These are phyloP conservation scores for Radiomyces spectabilis DNA, from an alignment of 192 early-diverging fungal species.

Conservation along the genomic window DNA sequence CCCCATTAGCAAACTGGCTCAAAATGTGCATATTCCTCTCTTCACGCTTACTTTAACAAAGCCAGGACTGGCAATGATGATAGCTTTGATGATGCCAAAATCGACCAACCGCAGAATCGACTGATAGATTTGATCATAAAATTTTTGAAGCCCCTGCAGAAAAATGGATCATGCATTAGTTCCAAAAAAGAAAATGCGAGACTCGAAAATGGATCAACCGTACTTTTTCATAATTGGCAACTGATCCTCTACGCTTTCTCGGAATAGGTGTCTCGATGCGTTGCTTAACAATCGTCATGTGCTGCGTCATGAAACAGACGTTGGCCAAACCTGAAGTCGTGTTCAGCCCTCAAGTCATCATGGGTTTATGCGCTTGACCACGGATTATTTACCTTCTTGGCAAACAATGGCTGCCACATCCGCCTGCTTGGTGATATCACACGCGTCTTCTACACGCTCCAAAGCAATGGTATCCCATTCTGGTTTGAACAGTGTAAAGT, in stretches of 20 bases:
- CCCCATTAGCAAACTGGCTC: no score
- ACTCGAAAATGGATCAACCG: background rate
- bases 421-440: conserved; percentile 82
- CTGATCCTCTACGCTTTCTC: conserved; percentile 87
- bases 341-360: background rate
- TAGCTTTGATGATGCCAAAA: conserved; percentile 91
- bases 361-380: no score
- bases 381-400: conserved; percentile 47
- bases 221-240: conserved; percentile 85
- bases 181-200: background rate
- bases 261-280: conserved; percentile 87
- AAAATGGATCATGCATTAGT: background rate
- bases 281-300: conserved; percentile 94
- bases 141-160: conserved; percentile 57
- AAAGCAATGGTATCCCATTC: conserved; percentile 94
- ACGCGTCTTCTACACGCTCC: conserved; percentile 81
- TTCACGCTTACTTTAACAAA: conserved; percentile 67
- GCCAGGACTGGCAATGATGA: conserved; percentile 94
- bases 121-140: conserved; percentile 90
- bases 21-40: no score
- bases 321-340: conserved; percentile 72
- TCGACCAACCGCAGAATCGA: conserved; percentile 83
- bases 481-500: conserved; percentile 80
- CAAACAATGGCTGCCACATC: conserved; percentile 91
- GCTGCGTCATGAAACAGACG: conserved; percentile 86